Base-by-base conservation (phyloP, 2,329 filamentous ascomycete genomes). In the Penicillium sumatraense region DNA sequence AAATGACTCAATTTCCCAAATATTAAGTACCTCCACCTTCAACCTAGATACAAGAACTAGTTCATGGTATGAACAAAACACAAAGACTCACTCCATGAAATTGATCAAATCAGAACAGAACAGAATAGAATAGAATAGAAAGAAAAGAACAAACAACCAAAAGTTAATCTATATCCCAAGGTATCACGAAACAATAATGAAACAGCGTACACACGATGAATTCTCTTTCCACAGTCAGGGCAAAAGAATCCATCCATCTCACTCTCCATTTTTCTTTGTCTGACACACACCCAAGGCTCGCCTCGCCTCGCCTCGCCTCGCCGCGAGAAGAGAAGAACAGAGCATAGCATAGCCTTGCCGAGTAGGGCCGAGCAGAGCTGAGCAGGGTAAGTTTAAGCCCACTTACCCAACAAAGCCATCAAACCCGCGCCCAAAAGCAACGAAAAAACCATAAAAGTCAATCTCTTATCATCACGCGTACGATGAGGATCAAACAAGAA, bases 401-500 rank as follows among this genome's bases (percentile, higher is more conserved):
- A 82, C 60, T 81, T 81, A 6, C 80, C 80, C 10, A 82, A 64
- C 54, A 82, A 55, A 5, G 80, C 78, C 80, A 82, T 82, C 18
- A 81, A 45, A 1, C 68, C 75, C 2, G 73, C 68, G 9, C 80
- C 80, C 24, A 80, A 41, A 18, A 77, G 65, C 46, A 68, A 40
- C 35, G 70, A 77, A 5, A 68, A 56, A 35, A 80, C 53, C 76
- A 80, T 80, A 45, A 78, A 80, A 0, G 70, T 54, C 54, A 80
- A 52, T 14, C 75, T 59, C 33, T 59, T 72, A 45, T 65, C 65
- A 44, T 74, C 68, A 56, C 73, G 73, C 2, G 76, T 80, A 40
- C 79, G 67, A 35, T 76, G 70, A 45, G 71, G 73, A 62, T 82
- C 80, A 62, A 81, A 82, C 61, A 82, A 59, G 60, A 82, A 82